phyloP scores from a whole-genome alignment of 495 filamentous ascomycete genomes.

The Evernia prunastri region DNA sequence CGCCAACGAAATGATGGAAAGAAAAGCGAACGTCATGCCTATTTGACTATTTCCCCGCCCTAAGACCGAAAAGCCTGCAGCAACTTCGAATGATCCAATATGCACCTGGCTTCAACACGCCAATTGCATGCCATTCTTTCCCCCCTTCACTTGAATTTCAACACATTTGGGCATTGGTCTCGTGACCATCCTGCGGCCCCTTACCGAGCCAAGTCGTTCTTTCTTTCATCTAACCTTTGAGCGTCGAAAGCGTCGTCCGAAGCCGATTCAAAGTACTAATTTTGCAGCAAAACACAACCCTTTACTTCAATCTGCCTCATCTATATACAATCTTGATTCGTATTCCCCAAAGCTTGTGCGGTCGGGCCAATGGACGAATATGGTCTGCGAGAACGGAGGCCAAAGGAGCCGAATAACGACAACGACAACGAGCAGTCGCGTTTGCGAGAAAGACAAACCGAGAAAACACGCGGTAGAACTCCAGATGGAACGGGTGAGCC shows the following conservation, averaged over 20 bases:
- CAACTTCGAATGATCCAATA: neutral
- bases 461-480: conserved; percentile 85
- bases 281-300: neutral
- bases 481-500: conserved; percentile 79
- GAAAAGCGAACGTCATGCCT: conserved; percentile 1
- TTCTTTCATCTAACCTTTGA: neutral
- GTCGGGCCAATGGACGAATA: conserved; percentile 8
- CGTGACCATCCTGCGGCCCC: neutral
- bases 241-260: neutral
- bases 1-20: neutral
- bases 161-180: neutral
- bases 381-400: conserved; percentile 22
- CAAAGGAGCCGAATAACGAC: conserved; percentile 42
- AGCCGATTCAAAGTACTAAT: neutral
- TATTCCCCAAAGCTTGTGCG: conserved; percentile 1
- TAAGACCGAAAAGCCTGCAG: conserved; percentile 10
- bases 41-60: neutral
- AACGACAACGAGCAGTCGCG: conserved; percentile 39
- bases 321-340: neutral
- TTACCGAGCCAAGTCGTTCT: neutral
- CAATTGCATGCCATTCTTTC: neutral
- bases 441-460: conserved; percentile 44
- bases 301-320: conserved; percentile 1
- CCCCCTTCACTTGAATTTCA: neutral
- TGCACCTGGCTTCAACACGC: conserved; percentile 15